A percentile compares a stretch with the other conserved stretches of the same genome.
phyloP scores from a whole-genome alignment of 2,329 filamentous ascomycete species.

The Trichoderma koningii region DNA sequence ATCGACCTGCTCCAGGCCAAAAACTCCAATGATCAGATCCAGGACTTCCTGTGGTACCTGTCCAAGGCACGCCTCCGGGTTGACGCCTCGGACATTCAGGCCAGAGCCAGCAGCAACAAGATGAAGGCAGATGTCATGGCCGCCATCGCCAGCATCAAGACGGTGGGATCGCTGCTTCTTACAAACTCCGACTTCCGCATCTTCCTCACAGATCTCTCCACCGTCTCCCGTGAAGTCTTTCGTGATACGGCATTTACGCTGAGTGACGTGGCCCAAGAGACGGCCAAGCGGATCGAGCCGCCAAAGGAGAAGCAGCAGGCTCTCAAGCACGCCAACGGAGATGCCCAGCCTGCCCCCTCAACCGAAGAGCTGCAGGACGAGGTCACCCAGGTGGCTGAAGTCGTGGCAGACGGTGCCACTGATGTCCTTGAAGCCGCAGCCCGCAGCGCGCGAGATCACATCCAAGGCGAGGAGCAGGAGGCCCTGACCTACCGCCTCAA shows the following conservation, averaged over 20 bases:
- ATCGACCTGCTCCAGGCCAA: conserved; percentile 82
- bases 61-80: conserved; percentile 65
- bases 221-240: conserved; percentile 80
- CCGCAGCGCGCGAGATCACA: conserved; percentile 71
- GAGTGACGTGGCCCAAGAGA: conserved; percentile 72
- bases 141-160: conserved; percentile 76
- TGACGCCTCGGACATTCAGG: conserved; percentile 37
- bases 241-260: conserved; percentile 81
- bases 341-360: conserved; percentile 53
- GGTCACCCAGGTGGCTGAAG: conserved; percentile 56
- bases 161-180: conserved; percentile 79
- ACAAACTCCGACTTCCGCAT: conserved; percentile 89
- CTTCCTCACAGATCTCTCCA: conserved; percentile 78
- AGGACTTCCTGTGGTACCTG: conserved; percentile 88
- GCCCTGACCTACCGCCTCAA: conserved; percentile 76
- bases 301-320: conserved; percentile 60
- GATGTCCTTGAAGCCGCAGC: conserved; percentile 61
- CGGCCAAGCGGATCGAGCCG: conserved; percentile 72
- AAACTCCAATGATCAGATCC: conserved; percentile 81
- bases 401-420: conserved; percentile 55
- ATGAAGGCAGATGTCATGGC: conserved; percentile 41
- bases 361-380: conserved; percentile 65
- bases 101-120: conserved; percentile 36
- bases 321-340: conserved; percentile 44
- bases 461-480: conserved; percentile 70